Base-by-base conservation (phyloP, 371 early-diverging fungal genomes). In the Mortierella sp. region DNA sequence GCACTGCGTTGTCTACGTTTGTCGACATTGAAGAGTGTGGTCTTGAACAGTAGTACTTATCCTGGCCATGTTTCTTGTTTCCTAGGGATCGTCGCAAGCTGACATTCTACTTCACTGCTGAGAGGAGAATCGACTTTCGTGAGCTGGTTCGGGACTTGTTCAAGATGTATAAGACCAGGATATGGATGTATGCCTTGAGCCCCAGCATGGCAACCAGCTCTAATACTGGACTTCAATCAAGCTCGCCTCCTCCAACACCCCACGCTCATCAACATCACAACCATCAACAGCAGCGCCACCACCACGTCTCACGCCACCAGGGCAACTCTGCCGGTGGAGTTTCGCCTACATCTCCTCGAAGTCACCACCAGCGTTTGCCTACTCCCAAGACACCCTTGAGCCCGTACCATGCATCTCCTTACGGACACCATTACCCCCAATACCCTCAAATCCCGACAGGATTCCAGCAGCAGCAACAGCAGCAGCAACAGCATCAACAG, bases 81-180 rank as follows among this genome's bases (percentile, higher is more conserved):
- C 24, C 11, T 43, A 95, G 95, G 95, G 99, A 98, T 88, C 94
- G 98, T 26, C 95, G 97, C 84, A 98, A 98, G 90, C 89, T 98
- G 74, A 98, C 98, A 1, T 98, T 98, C 82, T 98, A 96, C 88
- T 98, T 97, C 88, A 93, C 96, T 1, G 97, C 98, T 26, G 98
- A 97, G 61, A 93, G 95, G 71, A 93, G 99, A 67, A 96, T 99
- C 71, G 99, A 99, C 89, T 99, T 99, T 88, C 94, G 99, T 73
- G 99, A 99, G 83, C 92, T 99, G 50, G 99, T 99, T 73, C 94
- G 98, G 51, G 99, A 99, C 72, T 91, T 99, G 69, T 99, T 99
- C 91, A 99, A 98, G 89, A 94, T 97, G 54, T 99, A 98, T 91
- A 99, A 99, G 91, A 99, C 98, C 9, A 95, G 99, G 73, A 99